These are phyloP conservation scores for Cystofilobasidium capitatum DNA, from an alignment of 768 basidiomycete genomes.

Conservation along the genomic window DNA sequence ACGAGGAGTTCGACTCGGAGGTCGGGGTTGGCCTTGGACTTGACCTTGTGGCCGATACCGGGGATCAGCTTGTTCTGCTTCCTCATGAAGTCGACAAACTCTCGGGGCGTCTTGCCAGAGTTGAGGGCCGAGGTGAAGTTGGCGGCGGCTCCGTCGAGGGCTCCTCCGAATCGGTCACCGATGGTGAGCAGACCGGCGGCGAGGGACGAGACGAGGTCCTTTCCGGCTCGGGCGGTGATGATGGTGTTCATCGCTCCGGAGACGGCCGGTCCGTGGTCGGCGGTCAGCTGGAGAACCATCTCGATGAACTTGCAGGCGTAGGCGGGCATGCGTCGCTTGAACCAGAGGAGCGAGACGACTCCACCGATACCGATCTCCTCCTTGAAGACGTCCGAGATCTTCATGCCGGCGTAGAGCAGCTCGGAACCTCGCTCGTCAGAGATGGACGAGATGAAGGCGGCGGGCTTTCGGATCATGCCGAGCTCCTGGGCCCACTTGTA, in stretches of 20 bases:
- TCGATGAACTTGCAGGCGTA: constrained; percentile 97
- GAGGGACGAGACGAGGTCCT: constrained; percentile 93
- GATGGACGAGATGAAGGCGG: constrained; percentile 97
- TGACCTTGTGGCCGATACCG: constrained; percentile 99
- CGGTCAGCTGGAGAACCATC: constrained; percentile 99
- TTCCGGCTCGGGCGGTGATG: constrained; percentile 97
- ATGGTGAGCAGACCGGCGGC: constrained; percentile 95
- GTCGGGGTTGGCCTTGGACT: constrained; percentile 94
- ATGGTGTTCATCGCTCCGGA: constrained; percentile 94
- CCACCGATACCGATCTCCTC: constrained; percentile 91
- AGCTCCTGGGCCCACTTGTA: constrained; percentile 99
- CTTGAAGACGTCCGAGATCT: constrained; percentile 97
- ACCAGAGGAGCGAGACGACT: constrained; percentile 93
- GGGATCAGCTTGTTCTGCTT: constrained; percentile 93
- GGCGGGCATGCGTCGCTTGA: constrained; percentile 59
- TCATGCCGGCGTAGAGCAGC: constrained; percentile 96
- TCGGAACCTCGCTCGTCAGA: constrained; percentile 99
- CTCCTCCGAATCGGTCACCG: constrained; percentile 96
- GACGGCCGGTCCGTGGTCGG: constrained; percentile 75
- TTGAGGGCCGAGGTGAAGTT: constrained; percentile 93
- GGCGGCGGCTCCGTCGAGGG: constrained; percentile 88
- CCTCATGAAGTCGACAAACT: constrained; percentile 88
- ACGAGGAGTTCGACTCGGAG: constrained; percentile 53
- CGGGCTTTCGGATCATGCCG: constrained; percentile 95
- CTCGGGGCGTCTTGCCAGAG: constrained; percentile 87